These are phyloP conservation scores for Calonectria hawksworthii DNA, from an alignment of 2,329 filamentous ascomycete species.

Conservation along the genomic window DNA sequence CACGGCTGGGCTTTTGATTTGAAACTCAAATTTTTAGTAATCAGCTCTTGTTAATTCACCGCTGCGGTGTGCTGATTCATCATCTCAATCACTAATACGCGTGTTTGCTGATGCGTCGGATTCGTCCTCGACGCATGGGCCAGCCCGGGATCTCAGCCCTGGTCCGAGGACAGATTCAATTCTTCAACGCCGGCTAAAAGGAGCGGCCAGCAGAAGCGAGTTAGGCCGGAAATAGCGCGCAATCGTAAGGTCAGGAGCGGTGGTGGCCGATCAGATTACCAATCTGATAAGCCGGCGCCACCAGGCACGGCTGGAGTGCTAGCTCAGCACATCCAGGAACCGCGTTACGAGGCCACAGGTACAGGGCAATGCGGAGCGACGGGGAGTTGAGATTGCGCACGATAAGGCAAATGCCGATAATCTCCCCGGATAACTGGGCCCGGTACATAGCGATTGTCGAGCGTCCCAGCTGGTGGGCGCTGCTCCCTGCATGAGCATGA, in stretches of 20 bases:
- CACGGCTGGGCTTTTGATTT: not conserved
- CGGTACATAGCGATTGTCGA: not conserved
- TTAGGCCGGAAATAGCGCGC: not conserved
- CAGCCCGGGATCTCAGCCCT: not conserved
- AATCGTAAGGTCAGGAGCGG: not conserved
- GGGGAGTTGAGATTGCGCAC: conserved; percentile 4
- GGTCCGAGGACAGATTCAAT: not conserved
- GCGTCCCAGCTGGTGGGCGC: not conserved
- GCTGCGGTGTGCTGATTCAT: too few species aligned
- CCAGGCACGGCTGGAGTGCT: not conserved
- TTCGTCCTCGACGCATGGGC: not conserved
- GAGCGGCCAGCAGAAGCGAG: not conserved
- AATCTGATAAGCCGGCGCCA: conserved; percentile 2
- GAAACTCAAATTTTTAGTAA: not conserved
- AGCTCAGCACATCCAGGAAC: not conserved
- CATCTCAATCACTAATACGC: not conserved
- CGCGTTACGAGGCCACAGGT: not conserved
- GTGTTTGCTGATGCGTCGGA: not conserved
- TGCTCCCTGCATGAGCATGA: conserved; percentile 4
- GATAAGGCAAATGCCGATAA: conserved; percentile 13
- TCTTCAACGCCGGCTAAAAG: not conserved
- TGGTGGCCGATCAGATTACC: conserved; percentile 3
- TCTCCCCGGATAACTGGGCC: conserved; percentile 4
- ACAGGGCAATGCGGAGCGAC: not conserved
- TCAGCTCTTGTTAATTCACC: not conserved